Percentiles rank a stretch among this genome's conserved stretches.
phyloP scores from a whole-genome alignment of 768 basidiomycete species.

The Boletus sp. region DNA sequence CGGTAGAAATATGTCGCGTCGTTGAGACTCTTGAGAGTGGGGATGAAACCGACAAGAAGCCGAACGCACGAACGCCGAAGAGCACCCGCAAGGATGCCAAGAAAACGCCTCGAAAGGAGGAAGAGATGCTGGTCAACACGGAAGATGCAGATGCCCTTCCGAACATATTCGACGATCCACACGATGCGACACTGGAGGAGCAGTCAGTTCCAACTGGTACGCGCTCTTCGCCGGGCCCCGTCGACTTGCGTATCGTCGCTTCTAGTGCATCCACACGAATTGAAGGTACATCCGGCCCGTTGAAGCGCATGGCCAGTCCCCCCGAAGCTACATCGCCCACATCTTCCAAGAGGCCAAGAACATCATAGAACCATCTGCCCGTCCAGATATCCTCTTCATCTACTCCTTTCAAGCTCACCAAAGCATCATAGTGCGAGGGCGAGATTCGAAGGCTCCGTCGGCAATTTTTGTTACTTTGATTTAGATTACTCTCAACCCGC shows the following conservation, averaged over 20 bases:
- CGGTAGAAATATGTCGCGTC: slow-evolving; percentile 72
- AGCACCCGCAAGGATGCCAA: slow-evolving; percentile 25
- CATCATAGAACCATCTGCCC: neutral
- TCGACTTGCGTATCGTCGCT: neutral
- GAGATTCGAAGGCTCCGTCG: neutral
- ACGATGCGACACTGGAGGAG: neutral
- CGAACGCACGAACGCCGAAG: slow-evolving; percentile 27
- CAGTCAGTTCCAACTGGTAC: neutral
- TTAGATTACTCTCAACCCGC: neutral
- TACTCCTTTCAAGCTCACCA: neutral
- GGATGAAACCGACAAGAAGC: slow-evolving; percentile 22
- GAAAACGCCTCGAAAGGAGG: slow-evolving; percentile 6
- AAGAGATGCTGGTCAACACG: slow-evolving; percentile 16
- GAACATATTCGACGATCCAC: neutral
- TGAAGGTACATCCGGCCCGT: neutral
- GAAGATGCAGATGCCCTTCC: slow-evolving; percentile 33
- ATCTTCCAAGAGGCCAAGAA: slow-evolving; percentile 24
- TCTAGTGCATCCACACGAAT: neutral
- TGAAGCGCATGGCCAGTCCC: slow-evolving; percentile 24
- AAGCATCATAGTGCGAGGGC: neutral
- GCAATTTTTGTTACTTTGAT: neutral
- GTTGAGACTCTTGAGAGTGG: slow-evolving; percentile 37
- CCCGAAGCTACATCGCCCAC: neutral
- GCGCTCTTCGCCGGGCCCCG: neutral
- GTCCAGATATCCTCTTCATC: neutral